Evolutionary conservation across 2,329 filamentous ascomycete genomes (phyloP), one percentile per base, ranked within the genome.

Genomic region (Mycosphaerella arachidis): DNA sequence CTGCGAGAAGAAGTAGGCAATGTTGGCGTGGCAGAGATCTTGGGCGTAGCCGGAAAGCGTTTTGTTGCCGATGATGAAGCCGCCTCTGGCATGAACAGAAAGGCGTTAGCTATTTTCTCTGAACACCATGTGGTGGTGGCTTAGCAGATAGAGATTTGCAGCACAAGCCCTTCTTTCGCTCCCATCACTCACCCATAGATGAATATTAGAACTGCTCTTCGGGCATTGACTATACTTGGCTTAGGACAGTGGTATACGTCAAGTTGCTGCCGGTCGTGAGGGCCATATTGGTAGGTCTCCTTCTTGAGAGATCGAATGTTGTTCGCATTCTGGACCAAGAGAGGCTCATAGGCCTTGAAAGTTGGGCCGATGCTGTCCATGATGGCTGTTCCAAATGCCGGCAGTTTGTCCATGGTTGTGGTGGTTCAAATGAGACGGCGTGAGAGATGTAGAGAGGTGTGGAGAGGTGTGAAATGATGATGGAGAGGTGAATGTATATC

Each of bases 1-100:
- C 30, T 72, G 63, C 7, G 75, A 71, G 66, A 77, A 78, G 69
- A 71, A 77, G 50, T 75, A 69, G 6, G 74, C 76, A 4, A 78
- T 51, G 60, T 78, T 78, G 16, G 66, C 67, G 58, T 76, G 73
- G 1, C 71, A 68, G 52, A 73, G 69, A 61, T 53, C 69, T 63
- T 56, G 52, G n/a, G 64, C 61, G 20, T 59, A 59, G 31, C 56
- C 70, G 57, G 64, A 62, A 7, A 73, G 62, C 18, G 68, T 70
- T 54, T 71, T 74, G 43, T 68, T 66, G 27, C 76, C 76, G 48
- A 53, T 24, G 4, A 72, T 65, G 55, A 78, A 71, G 35, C 69
- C 69, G 50, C 74, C 72, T 33, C 24, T 24, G 24, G 24, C 24
- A 24, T 3, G 24, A 24, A 24, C 24, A 3, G 24, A 24, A 24